Evolutionary conservation across 768 basidiomycete genomes (phyloP), one percentile per base, ranked within the genome.

Genomic region (Lanmaoa rubissima): DNA sequence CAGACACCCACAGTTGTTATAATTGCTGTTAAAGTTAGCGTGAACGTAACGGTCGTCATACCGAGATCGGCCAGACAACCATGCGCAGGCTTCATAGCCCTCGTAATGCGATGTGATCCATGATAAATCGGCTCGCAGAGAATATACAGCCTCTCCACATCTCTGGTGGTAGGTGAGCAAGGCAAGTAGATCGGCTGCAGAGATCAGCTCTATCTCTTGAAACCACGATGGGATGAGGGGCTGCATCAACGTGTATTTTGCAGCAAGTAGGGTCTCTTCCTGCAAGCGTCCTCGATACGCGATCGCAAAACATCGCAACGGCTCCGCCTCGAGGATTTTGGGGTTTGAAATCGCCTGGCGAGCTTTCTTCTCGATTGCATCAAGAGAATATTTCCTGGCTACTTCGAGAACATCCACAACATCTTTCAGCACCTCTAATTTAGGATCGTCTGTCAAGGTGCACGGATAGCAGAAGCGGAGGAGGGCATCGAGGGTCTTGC

Each of bases 281-380:
- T 50, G 51, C 36, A 70, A 54, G 1, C 53, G 32, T 13, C 67
- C 69, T 14, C 55, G 64, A 46, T 61, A 59, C 1, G 72, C 71
- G 6, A 75, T 65, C 1, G 69, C 73, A 53, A 70, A 75, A 19
- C 67, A 65, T 1, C 69, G 65, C 11, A 76, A 17, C 0, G 74
- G 61, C 5, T 66, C 64, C 4, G 21, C 52, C 6, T 67, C 57
- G 11, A 66, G 34, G 19, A 69, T 46, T 17, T 67, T 52, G 1
- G 69, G 64, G 47, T 39, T 51, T 13, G 51, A 36, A 8, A 75
- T 61, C 35, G 60, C 61, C 16, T 65, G 55, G 9, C 61, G 57
- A 17, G 69, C 58, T 31, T 52, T 64, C 41, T 32, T 57, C 48
- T 69, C 62, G 40, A 69, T 55, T 2, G 51, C 44, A 36, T 62